Evolutionary conservation across 2,329 filamentous ascomycete genomes (phyloP), one percentile per base, ranked within the genome.

Genomic region (Monilinia fructigena): DNA sequence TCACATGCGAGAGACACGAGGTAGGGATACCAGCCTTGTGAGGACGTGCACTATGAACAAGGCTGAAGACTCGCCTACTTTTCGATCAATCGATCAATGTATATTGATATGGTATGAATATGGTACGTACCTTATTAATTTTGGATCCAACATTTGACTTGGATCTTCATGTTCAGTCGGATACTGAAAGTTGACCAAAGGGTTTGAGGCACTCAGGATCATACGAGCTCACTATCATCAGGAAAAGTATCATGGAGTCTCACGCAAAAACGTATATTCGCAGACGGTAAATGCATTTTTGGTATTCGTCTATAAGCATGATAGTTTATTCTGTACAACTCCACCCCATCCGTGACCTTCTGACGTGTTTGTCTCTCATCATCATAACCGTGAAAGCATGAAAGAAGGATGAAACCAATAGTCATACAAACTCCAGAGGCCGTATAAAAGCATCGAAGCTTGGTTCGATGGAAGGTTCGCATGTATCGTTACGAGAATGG

Each of bases 221-320:
- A 40, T 23, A 14, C 31, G 31, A 55, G 20, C 12, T 60, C n/a
- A 20, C n/a, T 38, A 38, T 35, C 18, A 48, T 23, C 12, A n/a
- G 12, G 31, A 31, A 26, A 26, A 56, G 16, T 48, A 16, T 2
- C 2, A 35, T 48, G 12, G 18, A 59, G 18, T 23, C n/a, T 60
- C 42, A 60, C 38, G 5, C n/a, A 48, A 35, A 38, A 23, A n/a
- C 23, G n/a, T n/a, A 50, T 8, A 38, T 38, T 38, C 35, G n/a
- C 4, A 50, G 45, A 28, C 20, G 20, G 23, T 26, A 60, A 60
- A 7, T 35, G 31, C 23, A 31, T 50, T 60, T 60, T 60, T 64
- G 62, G 53, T 64, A 64, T 64, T 64, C 40, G 23, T 64, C 53
- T 56, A 65, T 65, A 53, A 59, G 52, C 42, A 50, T 55, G 28